phyloP scores from a whole-genome alignment of 805 yeast genomes.

The Wickerhamiella brachini region DNA sequence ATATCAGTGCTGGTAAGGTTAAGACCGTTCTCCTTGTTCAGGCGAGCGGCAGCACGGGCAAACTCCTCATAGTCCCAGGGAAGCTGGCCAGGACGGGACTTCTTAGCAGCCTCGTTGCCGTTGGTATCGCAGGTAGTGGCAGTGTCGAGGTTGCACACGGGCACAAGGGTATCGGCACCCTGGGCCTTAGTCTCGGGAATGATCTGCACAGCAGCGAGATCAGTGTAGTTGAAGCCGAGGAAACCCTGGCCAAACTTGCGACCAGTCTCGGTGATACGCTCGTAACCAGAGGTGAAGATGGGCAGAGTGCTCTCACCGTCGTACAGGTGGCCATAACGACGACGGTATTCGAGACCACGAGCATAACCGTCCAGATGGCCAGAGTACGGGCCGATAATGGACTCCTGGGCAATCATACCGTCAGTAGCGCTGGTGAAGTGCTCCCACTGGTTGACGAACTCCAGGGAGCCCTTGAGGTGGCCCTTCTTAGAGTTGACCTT shows the following conservation, averaged over 20 bases:
- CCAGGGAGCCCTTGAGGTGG: slow-evolving; percentile 18
- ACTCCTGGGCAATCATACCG: slow-evolving; percentile 27
- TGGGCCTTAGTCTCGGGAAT: slow-evolving; percentile 10
- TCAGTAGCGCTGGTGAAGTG: slow-evolving; percentile 28
- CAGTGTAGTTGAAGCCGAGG: slow-evolving; percentile 10
- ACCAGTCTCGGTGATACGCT: slow-evolving; percentile 26
- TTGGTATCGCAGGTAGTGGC: slow-evolving; percentile 3
- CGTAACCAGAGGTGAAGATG: slow-evolving; percentile 39
- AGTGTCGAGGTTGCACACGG: slow-evolving; percentile 2
- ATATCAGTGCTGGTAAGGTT: slow-evolving; percentile 31
- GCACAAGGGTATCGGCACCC: slow-evolving; percentile 12
- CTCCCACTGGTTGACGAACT: slow-evolving; percentile 34
- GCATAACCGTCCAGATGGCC: slow-evolving; percentile 36
- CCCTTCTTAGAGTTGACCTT: slow-evolving; percentile 6
- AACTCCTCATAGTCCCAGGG: slow-evolving; percentile 10
- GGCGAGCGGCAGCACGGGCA: slow-evolving; percentile 14
- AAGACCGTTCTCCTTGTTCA: slow-evolving; percentile 22
- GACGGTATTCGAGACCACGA: slow-evolving; percentile 36
- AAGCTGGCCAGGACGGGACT: not conserved
- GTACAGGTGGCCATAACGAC: slow-evolving; percentile 35
- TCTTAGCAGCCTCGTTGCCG: not conserved
- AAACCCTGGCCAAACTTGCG: slow-evolving; percentile 14
- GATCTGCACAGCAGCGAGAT: slow-evolving; percentile 6
- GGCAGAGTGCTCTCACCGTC: slow-evolving; percentile 27
- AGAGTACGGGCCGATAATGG: slow-evolving; percentile 34